A percentile compares a stretch with the other conserved stretches of the same genome.
phyloP scores from a whole-genome alignment of 352 stramenopile genomes.

The Phytophthora crassamura region DNA sequence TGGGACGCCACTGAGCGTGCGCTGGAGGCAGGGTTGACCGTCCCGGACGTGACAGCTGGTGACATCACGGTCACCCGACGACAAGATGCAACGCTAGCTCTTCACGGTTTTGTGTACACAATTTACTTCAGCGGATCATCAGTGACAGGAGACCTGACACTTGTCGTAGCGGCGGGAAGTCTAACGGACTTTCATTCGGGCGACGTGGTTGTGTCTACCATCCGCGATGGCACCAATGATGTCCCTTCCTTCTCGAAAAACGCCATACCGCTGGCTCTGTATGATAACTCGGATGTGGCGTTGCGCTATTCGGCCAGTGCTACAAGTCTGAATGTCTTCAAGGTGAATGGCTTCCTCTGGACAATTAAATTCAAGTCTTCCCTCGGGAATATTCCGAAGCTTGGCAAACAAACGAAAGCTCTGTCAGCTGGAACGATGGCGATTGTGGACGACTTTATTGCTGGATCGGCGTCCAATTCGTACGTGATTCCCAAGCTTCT shows the following conservation, averaged over 20 bases:
- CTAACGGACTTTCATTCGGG: slow-evolving; percentile 38
- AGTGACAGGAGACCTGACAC: slow-evolving; percentile 44
- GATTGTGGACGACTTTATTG: slow-evolving; percentile 50
- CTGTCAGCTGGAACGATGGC: slow-evolving; percentile 37
- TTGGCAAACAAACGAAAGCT: slow-evolving; percentile 38
- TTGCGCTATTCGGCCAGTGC: slow-evolving; percentile 46
- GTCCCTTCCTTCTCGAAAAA: slow-evolving; percentile 38
- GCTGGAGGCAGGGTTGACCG: slow-evolving; percentile 31
- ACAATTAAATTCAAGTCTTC: slow-evolving; percentile 84
- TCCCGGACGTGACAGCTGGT: slow-evolving; percentile 17
- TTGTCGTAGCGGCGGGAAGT: slow-evolving; percentile 21
- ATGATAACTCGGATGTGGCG: slow-evolving; percentile 18
- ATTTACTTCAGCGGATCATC: slow-evolving; percentile 73
- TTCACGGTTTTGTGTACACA: slow-evolving; percentile 71
- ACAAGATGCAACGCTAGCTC: slow-evolving; percentile 37
- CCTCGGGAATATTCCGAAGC: slow-evolving; percentile 62
- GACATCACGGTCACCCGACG: slow-evolving; percentile 67
- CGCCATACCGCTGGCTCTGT: slow-evolving; percentile 59
- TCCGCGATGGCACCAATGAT: slow-evolving; percentile 42
- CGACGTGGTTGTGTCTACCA: slow-evolving; percentile 42
- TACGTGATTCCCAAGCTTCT: slow-evolving; percentile 61
- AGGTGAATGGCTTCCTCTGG: slow-evolving; percentile 81
- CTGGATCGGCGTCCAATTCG: slow-evolving; percentile 55
- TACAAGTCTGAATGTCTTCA: slow-evolving; percentile 66
- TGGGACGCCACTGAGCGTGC: slow-evolving; percentile 64